Evolutionary conservation across 768 basidiomycete species (phyloP).

Genomic region (Infundibulicybe gibba): DNA sequence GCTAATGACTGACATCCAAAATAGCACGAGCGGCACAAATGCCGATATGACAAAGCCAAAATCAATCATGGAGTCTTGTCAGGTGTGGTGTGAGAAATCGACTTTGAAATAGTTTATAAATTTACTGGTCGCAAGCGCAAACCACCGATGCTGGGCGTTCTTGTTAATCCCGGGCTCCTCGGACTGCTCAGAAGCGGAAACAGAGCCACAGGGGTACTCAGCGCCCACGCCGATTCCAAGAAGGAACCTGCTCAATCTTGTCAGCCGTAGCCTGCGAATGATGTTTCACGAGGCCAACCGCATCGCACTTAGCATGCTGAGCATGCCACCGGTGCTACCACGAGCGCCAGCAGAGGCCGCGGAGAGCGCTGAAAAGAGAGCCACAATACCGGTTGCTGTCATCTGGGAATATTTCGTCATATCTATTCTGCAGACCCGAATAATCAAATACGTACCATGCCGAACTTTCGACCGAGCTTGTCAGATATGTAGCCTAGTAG

Average conservation of each 20-base stretch:
- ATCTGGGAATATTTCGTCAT: conserved; percentile 43
- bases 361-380: conserved; percentile 78
- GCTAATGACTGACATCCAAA: conserved; percentile 71
- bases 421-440: neutral
- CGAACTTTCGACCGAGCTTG: conserved; percentile 82
- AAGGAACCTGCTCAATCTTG: conserved; percentile 54
- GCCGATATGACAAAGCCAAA: conserved; percentile 75
- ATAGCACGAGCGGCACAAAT: conserved; percentile 82
- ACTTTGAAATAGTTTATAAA: neutral
- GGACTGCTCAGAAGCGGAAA: conserved; percentile 86
- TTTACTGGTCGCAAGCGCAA: conserved; percentile 84
- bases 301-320: conserved; percentile 77
- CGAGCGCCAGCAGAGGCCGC: conserved; percentile 81
- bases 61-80: conserved; percentile 82
- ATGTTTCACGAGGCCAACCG: conserved; percentile 39
- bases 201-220: conserved; percentile 88
- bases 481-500: conserved; percentile 74
- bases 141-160: conserved; percentile 81
- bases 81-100: neutral
- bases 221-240: conserved; percentile 87
- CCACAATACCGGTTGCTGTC: conserved; percentile 79
- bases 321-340: conserved; percentile 62
- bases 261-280: too few species aligned
- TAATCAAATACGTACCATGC: conserved; percentile 57
- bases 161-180: conserved; percentile 79